Evolutionary conservation across 2,329 filamentous ascomycete genomes (phyloP).

Genomic region (Sarocladium brachiariae): DNA sequence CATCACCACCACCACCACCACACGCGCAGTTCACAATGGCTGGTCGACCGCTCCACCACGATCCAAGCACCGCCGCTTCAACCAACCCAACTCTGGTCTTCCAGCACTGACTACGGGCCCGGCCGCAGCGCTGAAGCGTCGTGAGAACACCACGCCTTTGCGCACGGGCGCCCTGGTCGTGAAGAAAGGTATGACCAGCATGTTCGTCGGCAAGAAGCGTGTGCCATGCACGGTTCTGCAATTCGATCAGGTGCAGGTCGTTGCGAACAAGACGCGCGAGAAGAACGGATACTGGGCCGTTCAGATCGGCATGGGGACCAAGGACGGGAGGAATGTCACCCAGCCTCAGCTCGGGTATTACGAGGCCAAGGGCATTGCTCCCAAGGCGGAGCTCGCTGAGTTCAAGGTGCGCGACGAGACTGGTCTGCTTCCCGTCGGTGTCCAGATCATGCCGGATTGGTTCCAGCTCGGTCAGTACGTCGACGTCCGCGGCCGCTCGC

Average conservation of each 20-base stretch:
- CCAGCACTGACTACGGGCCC: conserved; percentile 51
- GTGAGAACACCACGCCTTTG: conserved; percentile 51
- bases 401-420: conserved; percentile 72
- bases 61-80: conserved; percentile 52
- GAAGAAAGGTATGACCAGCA: conserved; percentile 94
- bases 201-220: conserved; percentile 74
- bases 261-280: conserved; percentile 75
- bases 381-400: conserved; percentile 78
- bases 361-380: conserved; percentile 70
- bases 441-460: conserved; percentile 76
- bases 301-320: conserved; percentile 75
- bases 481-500: conserved; percentile 70
- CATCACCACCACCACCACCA: conserved; percentile 14
- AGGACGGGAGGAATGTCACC: conserved; percentile 68
- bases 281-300: conserved; percentile 91
- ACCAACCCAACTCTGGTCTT: conserved; percentile 49
- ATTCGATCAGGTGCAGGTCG: conserved; percentile 84
- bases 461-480: conserved; percentile 87
- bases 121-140: conserved; percentile 53
- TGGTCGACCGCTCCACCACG: conserved; percentile 51
- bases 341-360: conserved; percentile 83
- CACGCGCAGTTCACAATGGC: conserved; percentile 49
- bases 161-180: conserved; percentile 77
- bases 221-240: conserved; percentile 88
- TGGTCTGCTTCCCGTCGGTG: conserved; percentile 71